A percentile compares a stretch with the other conserved stretches of the same genome.
phyloP scores from a whole-genome alignment of 257 asterid species.

The Cordia subcordata region DNA sequence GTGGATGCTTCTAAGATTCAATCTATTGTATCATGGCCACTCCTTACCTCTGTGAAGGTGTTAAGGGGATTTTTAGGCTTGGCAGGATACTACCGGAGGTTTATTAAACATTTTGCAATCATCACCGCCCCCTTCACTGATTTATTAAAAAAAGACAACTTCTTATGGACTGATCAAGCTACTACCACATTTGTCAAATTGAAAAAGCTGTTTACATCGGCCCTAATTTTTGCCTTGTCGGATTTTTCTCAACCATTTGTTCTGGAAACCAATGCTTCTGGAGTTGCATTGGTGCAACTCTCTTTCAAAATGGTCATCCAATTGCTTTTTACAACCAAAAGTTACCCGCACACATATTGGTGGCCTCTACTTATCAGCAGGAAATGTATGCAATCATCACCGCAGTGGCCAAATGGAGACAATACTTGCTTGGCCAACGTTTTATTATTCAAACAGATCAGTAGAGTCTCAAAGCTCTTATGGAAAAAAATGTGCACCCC shows the following conservation, averaged over 20 bases:
- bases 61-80: background rate
- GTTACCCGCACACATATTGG: background rate
- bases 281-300: background rate
- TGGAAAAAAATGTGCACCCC: too few species aligned
- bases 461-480: background rate
- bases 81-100: background rate
- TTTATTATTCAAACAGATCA: constrained; percentile 3
- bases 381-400: background rate
- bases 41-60: background rate
- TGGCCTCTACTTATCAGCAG: background rate
- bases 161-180: background rate
- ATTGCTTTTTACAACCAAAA: background rate
- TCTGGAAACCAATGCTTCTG: constrained; percentile 7
- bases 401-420: background rate
- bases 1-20: background rate
- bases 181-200: background rate
- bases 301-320: background rate
- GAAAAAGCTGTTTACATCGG: background rate
- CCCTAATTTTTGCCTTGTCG: background rate
- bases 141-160: background rate
- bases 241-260: background rate
- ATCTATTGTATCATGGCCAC: background rate
- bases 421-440: background rate
- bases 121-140: background rate
- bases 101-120: background rate